phyloP scores from a whole-genome alignment of 140 eudicot species.

The Erigeron philadelphicus region DNA sequence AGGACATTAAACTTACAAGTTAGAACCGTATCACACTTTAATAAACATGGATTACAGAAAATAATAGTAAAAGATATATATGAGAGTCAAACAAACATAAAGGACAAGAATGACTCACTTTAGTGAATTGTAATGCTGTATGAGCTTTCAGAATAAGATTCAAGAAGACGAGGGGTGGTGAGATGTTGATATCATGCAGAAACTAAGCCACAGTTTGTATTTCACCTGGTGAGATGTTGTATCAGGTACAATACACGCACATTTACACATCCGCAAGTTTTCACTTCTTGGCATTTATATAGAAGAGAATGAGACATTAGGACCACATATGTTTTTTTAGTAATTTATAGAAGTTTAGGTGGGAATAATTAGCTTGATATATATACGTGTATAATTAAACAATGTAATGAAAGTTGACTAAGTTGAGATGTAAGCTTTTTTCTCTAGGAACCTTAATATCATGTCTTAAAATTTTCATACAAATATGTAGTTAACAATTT shows the following conservation, averaged over 20 bases:
- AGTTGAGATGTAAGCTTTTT: not conserved
- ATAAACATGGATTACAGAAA: no score
- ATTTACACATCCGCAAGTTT: slow-evolving; percentile 24
- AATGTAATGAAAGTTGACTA: slow-evolving; percentile 29
- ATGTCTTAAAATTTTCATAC: not conserved
- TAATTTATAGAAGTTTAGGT: slow-evolving; percentile 11
- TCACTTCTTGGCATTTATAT: slow-evolving; percentile 31
- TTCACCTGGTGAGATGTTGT: not conserved
- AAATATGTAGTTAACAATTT: not conserved
- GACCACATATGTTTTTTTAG: not conserved
- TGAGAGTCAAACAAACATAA: not conserved
- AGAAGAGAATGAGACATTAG: slow-evolving; percentile 23
- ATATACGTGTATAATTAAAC: slow-evolving; percentile 14
- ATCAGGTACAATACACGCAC: not conserved
- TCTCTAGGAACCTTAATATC: slow-evolving; percentile 4
- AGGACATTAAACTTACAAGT: no score
- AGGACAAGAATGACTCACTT: slow-evolving; percentile 11
- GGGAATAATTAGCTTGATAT: slow-evolving; percentile 15
- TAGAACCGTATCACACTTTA: no score
- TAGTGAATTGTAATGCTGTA: slow-evolving; percentile 12
- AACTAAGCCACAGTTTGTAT: slow-evolving; percentile 13
- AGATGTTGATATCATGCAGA: not conserved
- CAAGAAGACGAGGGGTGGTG: slow-evolving; percentile 3
- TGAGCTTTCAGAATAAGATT: slow-evolving; percentile 23
- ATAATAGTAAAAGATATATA: not conserved